These are phyloP conservation scores for Sorghum bicolor DNA, from an alignment of 176 grass and related monocot species.

Conservation along the genomic window Sorghum_bicolor_NCBIv3 NC_012873.2:66871501-66872000, in stretches of 20 bases:
- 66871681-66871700: background rate
- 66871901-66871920: slow-evolving; percentile 17
- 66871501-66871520: slow-evolving; percentile 26
- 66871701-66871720: background rate
- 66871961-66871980: background rate
- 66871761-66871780: slow-evolving; percentile 38
- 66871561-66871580: slow-evolving; percentile 31
- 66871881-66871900: background rate
- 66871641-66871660: background rate
- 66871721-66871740: slow-evolving; percentile 8
- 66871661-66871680: background rate
- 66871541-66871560: slow-evolving; percentile 26
- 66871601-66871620: background rate
- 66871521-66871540: background rate
- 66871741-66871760: slow-evolving; percentile 5
- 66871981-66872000: background rate
- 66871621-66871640: background rate
- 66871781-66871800: slow-evolving; percentile 39
- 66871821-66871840: slow-evolving; percentile 20
- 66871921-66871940: background rate
- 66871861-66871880: background rate
- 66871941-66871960: slow-evolving; percentile 22
- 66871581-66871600: slow-evolving; percentile 31
- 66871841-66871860: background rate
- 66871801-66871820: slow-evolving; percentile 32